Percentiles rank a stretch among this genome's conserved stretches.
These are phyloP conservation scores for Cronartium quercuum DNA, from an alignment of 1,284 basidiomycete species.

Conservation along the genomic window DNA sequence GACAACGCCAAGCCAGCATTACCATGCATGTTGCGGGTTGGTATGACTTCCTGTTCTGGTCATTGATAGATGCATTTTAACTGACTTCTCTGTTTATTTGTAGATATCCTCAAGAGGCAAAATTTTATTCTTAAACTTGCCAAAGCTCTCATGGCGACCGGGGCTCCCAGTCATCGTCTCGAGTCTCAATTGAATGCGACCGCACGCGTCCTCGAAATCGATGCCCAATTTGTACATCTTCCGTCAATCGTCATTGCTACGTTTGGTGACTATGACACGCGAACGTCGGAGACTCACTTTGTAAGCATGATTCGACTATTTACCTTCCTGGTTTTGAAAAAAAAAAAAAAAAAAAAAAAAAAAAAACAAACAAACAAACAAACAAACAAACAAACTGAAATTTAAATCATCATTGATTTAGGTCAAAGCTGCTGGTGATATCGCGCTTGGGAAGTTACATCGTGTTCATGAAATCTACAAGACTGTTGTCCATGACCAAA, in stretches of 20 bases:
- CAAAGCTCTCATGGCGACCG: conserved; percentile 70
- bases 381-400: no score
- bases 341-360: no score
- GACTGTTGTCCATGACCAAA: conserved; percentile 67
- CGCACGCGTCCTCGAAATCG: conserved; percentile 70
- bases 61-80: background rate
- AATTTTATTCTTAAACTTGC: conserved; percentile 73
- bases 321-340: background rate
- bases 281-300: conserved; percentile 64
- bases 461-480: conserved; percentile 59
- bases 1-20: conserved; percentile 15
- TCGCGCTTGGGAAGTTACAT: conserved; percentile 55
- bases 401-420: conserved; percentile 12
- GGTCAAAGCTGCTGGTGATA: conserved; percentile 40
- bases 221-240: conserved; percentile 67
- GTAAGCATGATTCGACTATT: conserved; percentile 41
- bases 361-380: no score
- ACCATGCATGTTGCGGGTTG: conserved; percentile 34
- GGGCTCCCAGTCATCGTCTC: conserved; percentile 77
- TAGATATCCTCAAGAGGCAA: conserved; percentile 59
- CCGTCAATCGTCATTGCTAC: conserved; percentile 74
- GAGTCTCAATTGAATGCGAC: conserved; percentile 73
- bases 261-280: conserved; percentile 70
- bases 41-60: background rate
- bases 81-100: background rate